These are phyloP conservation scores for Pythium diclinum DNA, from an alignment of 352 stramenopile genomes.

Conservation along the genomic window DNA sequence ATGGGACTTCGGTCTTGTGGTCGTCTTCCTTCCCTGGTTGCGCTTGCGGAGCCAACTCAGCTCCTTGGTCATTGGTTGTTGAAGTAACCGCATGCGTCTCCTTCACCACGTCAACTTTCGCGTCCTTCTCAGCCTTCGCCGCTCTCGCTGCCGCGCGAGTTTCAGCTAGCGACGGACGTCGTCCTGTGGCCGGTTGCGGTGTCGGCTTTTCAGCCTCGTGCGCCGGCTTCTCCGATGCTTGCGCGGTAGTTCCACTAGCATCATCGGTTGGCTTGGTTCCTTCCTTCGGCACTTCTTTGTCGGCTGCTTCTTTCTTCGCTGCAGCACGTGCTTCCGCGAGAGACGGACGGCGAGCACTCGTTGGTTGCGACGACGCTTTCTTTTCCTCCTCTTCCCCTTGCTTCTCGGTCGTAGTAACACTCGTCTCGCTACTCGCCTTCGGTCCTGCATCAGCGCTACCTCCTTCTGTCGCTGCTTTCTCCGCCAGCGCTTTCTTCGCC, in stretches of 20 bases:
- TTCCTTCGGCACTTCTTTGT: not conserved
- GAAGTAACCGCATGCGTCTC: not conserved
- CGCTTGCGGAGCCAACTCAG: not conserved
- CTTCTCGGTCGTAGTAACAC: not conserved
- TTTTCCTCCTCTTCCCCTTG: not conserved
- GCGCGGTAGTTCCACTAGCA: not conserved
- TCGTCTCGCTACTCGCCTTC: not conserved
- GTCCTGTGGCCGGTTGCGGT: not conserved
- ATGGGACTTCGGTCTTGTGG: not conserved
- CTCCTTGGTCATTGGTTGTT: not conserved
- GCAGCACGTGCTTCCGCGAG: not conserved
- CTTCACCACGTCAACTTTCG: not conserved
- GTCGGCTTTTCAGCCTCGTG: not conserved
- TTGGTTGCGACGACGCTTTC: not conserved
- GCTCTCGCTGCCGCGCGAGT: slow-evolving; percentile 8
- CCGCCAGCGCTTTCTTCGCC: slow-evolving; percentile 9
- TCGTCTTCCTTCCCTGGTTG: not conserved
- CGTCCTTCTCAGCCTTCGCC: not conserved
- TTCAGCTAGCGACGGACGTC: slow-evolving; percentile 15
- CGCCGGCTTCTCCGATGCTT: not conserved
- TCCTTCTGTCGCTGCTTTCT: not conserved
- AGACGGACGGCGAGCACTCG: not conserved
- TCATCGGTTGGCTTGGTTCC: not conserved
- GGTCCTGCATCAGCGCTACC: not conserved
- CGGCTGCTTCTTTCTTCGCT: not conserved